Conservation (phyloP, 169 alveolate genomes). For the Plasmodium falciparum region DNA sequence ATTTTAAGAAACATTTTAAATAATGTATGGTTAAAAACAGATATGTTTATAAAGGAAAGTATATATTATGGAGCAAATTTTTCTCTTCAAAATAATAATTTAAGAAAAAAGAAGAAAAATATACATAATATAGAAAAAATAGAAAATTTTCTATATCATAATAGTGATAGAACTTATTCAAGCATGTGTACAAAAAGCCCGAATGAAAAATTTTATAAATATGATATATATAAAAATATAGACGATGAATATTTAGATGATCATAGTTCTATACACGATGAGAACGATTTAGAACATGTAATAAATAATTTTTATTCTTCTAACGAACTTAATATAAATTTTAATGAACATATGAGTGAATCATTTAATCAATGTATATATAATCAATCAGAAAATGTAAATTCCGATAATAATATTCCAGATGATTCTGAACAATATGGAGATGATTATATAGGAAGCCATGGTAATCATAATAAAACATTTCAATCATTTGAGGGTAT, state of each 20-base stretch:
- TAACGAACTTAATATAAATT: constrained; percentile 24
- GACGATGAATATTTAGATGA: too few relatives aligned
- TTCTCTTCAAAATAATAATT: constrained; percentile 7
- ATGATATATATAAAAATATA: too few relatives aligned
- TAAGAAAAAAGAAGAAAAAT: constrained; percentile 2
- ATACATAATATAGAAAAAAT: constrained; percentile 12
- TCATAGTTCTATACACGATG: constrained; percentile 13
- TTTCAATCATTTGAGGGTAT: constrained; percentile 51
- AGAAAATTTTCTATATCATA: constrained; percentile 20
- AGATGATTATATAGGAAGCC: constrained; percentile 1
- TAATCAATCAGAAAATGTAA: not conserved
- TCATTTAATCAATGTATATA: constrained; percentile 12
- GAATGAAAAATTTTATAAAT: too few relatives aligned
- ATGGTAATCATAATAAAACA: not conserved
- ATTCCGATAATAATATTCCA: not conserved
- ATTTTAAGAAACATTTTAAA: constrained; percentile 44
- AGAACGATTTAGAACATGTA: not conserved
- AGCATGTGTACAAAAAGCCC: not conserved
- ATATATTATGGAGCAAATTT: constrained; percentile 52
- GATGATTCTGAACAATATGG: not conserved
- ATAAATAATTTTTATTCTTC: constrained; percentile 23
- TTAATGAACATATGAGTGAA: constrained; percentile 43
- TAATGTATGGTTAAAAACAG: constrained; percentile 56
- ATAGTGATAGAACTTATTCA: constrained; percentile 6
- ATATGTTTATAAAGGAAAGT: constrained; percentile 52